Percentiles rank a stretch among this genome's conserved stretches.
Evolutionary conservation across 306 rosid species (phyloP).

Genomic region (Pueraria montana): DNA sequence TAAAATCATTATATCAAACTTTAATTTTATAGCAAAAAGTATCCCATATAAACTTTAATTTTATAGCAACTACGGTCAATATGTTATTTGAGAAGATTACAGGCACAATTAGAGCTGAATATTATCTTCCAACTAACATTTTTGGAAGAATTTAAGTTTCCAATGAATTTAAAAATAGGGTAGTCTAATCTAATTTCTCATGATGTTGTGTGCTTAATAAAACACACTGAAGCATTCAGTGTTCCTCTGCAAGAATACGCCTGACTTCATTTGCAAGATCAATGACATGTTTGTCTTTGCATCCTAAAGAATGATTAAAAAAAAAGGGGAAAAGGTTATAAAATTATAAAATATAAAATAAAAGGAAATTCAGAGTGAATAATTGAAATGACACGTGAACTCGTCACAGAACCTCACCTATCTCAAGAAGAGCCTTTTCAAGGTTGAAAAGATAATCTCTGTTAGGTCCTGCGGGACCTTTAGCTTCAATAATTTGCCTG

Average conservation of each 20-base stretch:
- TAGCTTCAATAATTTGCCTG: conserved; percentile 78
- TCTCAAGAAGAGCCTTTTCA: conserved; percentile 76
- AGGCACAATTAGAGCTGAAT: background rate
- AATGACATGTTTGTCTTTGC: conserved; percentile 75
- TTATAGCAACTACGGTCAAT: background rate
- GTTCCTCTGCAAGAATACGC: conserved; percentile 69
- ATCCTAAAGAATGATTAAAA: conserved; percentile 56
- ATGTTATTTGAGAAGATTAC: background rate
- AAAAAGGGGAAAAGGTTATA: background rate
- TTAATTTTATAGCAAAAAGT: background rate
- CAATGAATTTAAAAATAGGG: conserved; percentile 24
- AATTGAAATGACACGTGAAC: conserved; percentile 18
- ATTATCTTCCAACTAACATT: conserved; percentile 6
- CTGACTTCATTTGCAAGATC: conserved; percentile 87
- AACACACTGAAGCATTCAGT: conserved; percentile 45
- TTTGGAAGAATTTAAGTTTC: conserved; percentile 43
- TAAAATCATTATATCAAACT: background rate
- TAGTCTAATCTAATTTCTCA: conserved; percentile 9
- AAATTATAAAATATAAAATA: background rate
- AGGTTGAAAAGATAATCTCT: conserved; percentile 89
- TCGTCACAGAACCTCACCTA: conserved; percentile 59
- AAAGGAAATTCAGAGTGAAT: conserved; percentile 9
- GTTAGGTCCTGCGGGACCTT: conserved; percentile 95
- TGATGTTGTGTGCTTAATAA: background rate
- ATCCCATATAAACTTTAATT: background rate